phyloP scores from a whole-genome alignment of 2,329 filamentous ascomycete species.

The Monosporascus sp. region DNA sequence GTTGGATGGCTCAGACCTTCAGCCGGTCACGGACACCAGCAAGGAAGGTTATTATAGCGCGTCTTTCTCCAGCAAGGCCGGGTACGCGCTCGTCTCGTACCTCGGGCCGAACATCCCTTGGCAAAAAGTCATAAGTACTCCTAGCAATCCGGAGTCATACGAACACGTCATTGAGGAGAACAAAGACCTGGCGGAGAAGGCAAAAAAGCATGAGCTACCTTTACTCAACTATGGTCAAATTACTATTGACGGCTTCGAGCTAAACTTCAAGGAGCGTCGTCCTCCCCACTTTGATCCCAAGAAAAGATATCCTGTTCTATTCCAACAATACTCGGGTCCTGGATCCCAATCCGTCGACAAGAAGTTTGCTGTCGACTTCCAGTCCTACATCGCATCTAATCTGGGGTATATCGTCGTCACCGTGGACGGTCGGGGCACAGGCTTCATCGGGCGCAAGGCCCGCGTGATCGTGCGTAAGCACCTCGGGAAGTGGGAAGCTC shows the following conservation, averaged over 20 bases:
- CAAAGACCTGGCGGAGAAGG: conserved; percentile 59
- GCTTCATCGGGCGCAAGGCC: conserved; percentile 78
- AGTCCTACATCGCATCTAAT: conserved; percentile 77
- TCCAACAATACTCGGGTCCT: conserved; percentile 90
- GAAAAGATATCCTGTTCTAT: conserved; percentile 88
- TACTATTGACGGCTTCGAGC: conserved; percentile 71
- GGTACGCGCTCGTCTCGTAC: conserved; percentile 81
- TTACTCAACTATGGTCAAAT: conserved; percentile 78
- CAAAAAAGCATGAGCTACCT: conserved; percentile 74
- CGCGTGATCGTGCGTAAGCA: conserved; percentile 78
- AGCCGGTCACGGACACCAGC: conserved; percentile 67
- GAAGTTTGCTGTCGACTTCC: conserved; percentile 79
- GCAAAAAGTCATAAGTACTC: conserved; percentile 85
- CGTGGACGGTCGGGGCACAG: conserved; percentile 88
- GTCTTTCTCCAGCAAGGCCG: conserved; percentile 77
- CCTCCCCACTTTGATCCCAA: conserved; percentile 81
- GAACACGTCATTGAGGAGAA: conserved; percentile 77
- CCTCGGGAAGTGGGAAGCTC: conserved; percentile 77
- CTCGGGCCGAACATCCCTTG: conserved; percentile 80
- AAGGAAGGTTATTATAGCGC: conserved; percentile 73
- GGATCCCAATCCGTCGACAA: conserved; percentile 86
- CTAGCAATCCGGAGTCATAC: conserved; percentile 59
- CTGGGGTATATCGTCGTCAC: conserved; percentile 94
- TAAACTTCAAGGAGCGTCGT: conserved; percentile 74
- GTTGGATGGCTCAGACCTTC: conserved; percentile 70